phyloP scores from a whole-genome alignment of 2,329 filamentous ascomycete genomes.

The Penicillium sp. region DNA sequence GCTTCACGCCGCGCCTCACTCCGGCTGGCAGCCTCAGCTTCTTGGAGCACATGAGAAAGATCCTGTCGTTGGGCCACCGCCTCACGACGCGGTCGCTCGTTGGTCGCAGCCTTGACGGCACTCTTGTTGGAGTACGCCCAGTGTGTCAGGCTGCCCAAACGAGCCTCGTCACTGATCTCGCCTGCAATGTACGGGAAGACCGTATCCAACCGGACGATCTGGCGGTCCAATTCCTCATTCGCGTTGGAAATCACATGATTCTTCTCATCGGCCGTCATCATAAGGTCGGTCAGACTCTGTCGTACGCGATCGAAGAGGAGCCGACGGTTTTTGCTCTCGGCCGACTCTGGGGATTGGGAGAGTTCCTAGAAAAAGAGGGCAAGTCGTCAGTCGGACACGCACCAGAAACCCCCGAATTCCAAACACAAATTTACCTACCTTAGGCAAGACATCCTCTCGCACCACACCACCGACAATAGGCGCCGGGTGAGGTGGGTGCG shows the following conservation, averaged over 20 bases:
- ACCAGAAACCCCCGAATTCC: background rate
- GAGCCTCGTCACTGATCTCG: constrained; percentile 93
- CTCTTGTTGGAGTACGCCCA: constrained; percentile 92
- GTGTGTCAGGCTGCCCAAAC: constrained; percentile 86
- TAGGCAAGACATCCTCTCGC: constrained; percentile 35
- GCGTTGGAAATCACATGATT: constrained; percentile 94
- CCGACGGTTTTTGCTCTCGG: constrained; percentile 51
- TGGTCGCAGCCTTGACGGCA: constrained; percentile 57
- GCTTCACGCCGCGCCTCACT: constrained; percentile 85
- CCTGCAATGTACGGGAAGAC: constrained; percentile 82
- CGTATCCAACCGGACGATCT: constrained; percentile 80
- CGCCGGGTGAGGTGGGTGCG: constrained; percentile 36
- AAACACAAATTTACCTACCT: constrained; percentile 24
- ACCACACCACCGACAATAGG: constrained; percentile 38
- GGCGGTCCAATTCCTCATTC: constrained; percentile 83
- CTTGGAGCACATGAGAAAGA: constrained; percentile 68
- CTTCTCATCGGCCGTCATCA: constrained; percentile 93
- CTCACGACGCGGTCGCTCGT: constrained; percentile 76
- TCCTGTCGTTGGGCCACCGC: constrained; percentile 70
- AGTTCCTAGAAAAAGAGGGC: constrained; percentile 25
- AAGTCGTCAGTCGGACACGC: constrained; percentile 4
- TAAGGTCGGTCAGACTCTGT: constrained; percentile 76
- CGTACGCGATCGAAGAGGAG: constrained; percentile 78
- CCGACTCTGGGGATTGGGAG: constrained; percentile 33
- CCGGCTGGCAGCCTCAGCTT: constrained; percentile 79